Percentiles rank a stretch among this genome's conserved stretches.
phyloP scores from a whole-genome alignment of 164 flowering plant genomes.

The Berberis vulgaris region DNA sequence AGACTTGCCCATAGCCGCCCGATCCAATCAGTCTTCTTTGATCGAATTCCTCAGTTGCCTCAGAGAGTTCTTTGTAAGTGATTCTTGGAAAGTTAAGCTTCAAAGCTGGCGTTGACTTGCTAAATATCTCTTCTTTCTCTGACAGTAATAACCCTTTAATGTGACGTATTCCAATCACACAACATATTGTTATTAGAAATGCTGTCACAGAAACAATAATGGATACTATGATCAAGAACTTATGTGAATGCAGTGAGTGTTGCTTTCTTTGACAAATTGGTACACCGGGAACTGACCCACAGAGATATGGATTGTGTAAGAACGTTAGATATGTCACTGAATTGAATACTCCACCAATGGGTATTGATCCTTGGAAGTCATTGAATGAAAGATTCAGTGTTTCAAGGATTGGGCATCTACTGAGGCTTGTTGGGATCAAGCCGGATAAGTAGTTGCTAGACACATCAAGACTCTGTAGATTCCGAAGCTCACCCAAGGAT shows the following conservation, averaged over 20 bases:
- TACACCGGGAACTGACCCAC: conserved; percentile 31
- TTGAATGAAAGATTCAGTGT: conserved; percentile 48
- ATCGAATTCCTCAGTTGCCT: conserved; percentile 35
- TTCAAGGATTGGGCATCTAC: conserved; percentile 20
- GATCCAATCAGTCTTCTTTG: conserved; percentile 6
- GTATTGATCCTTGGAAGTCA: conserved; percentile 34
- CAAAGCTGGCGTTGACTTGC: conserved; percentile 22
- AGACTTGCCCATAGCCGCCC: conserved; percentile 6
- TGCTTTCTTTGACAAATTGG: conserved; percentile 17
- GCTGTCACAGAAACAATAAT: conserved; percentile 17
- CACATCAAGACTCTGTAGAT: conserved; percentile 37
- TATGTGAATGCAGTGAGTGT: conserved; percentile 16
- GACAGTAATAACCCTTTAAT: conserved; percentile 9
- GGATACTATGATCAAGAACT: conserved; percentile 22
- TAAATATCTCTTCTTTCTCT: conserved; percentile 30
- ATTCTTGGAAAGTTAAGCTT: conserved; percentile 15
- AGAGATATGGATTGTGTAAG: conserved; percentile 32
- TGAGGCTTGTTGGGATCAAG: conserved; percentile 33
- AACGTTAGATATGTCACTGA: conserved; percentile 27
- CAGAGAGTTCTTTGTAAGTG: conserved; percentile 7
- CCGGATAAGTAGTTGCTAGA: conserved; percentile 38
- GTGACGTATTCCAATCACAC: conserved; percentile 10
- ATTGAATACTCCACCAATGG: conserved; percentile 19
- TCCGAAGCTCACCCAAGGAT: conserved; percentile 31
- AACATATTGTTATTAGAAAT: conserved; percentile 11